phyloP scores from a whole-genome alignment of 306 rosid species.

The Mucuna pruriens region DNA sequence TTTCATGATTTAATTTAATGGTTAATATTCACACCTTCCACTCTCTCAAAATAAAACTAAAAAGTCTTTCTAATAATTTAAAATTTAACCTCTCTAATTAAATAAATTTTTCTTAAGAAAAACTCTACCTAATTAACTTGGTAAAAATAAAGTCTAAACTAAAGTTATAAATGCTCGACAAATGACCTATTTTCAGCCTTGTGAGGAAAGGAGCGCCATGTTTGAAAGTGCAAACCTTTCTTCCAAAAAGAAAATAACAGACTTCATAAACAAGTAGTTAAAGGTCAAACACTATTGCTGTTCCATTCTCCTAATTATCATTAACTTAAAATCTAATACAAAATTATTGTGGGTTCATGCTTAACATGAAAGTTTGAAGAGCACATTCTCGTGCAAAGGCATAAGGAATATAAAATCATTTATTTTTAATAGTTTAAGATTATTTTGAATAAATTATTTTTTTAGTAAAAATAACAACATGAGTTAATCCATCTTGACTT shows the following conservation, averaged over 20 bases:
- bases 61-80: no score
- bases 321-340: not conserved
- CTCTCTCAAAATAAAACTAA: no score
- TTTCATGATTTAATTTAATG: no score
- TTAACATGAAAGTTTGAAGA: not conserved
- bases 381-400: not conserved
- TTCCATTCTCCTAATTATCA: not conserved
- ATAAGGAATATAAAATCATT: not conserved
- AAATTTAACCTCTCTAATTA: no score
- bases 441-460: not conserved
- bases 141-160: not conserved
- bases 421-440: not conserved
- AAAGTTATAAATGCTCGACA: not conserved
- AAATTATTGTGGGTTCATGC: not conserved
- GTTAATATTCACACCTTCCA: no score
- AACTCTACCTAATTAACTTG: not conserved
- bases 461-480: not conserved
- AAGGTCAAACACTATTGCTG: not conserved
- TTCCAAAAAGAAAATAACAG: no score
- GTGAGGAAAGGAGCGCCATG: not conserved
- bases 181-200: not conserved
- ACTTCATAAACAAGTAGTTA: not conserved
- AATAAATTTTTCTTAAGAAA: no score
- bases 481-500: not conserved
- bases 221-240: not conserved